Conservation (phyloP, 345 rosid species). For the Anacardium occidentale region DNA sequence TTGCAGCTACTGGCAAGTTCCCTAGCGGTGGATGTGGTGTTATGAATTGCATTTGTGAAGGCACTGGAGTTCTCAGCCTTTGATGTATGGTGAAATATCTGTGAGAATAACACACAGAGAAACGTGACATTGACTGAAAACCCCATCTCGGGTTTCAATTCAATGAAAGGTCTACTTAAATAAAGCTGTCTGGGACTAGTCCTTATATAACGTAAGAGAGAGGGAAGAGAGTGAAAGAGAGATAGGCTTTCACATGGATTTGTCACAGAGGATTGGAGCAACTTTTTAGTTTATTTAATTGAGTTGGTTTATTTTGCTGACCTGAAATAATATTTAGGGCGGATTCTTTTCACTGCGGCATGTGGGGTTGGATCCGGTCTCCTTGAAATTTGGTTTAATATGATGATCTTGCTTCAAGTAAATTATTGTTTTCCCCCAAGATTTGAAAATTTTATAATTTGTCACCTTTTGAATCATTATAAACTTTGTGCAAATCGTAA, state of each 20-base stretch:
- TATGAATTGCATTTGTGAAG: background rate
- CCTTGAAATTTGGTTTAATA: constrained; percentile 29
- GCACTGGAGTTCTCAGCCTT: constrained; percentile 18
- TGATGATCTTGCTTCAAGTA: constrained; percentile 15
- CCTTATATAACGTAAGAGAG: constrained; percentile 22
- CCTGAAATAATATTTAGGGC: constrained; percentile 8
- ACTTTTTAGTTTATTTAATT: background rate
- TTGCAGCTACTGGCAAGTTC: constrained; percentile 40
- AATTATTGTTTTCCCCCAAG: too few relatives aligned
- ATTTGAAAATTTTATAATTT: too few relatives aligned
- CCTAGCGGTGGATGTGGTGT: constrained; percentile 15
- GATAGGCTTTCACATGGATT: constrained; percentile 24
- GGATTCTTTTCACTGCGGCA: constrained; percentile 19
- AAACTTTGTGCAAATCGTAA: too few relatives aligned
- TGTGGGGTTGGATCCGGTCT: constrained; percentile 34
- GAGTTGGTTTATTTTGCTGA: background rate
- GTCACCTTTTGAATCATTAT: too few relatives aligned
- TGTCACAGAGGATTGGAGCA: background rate
- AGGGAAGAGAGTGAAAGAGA: background rate
- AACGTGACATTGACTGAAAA: constrained; percentile 22
- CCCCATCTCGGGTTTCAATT: constrained; percentile 37
- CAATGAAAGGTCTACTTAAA: too few relatives aligned
- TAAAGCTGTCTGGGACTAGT: constrained; percentile 19
- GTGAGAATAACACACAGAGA: constrained; percentile 20
- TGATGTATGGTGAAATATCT: constrained; percentile 11